Conservation (phyloP, 768 basidiomycete genomes). For the Albatrellus ellisii region DNA sequence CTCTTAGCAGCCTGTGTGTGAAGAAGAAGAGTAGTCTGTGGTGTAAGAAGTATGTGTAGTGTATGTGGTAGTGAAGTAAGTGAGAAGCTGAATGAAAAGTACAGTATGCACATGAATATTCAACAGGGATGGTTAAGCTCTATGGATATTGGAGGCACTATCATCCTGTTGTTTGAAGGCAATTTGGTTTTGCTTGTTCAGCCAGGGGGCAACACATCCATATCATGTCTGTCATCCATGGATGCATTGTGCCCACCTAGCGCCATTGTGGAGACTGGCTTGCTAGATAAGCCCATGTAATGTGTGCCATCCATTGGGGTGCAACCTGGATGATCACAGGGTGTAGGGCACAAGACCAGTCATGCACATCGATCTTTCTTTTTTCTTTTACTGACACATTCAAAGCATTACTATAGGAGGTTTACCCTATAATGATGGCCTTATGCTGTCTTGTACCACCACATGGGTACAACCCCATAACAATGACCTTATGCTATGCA, state of each 20-base stretch:
- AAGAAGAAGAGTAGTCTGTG: no score
- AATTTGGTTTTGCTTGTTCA: conserved; percentile 64
- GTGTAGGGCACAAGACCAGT: conserved; percentile 67
- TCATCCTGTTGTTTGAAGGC: conserved; percentile 63
- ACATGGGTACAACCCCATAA: no score
- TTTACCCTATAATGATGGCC: no score
- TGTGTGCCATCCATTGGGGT: conserved; percentile 71
- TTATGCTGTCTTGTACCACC: no score
- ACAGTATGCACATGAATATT: no score
- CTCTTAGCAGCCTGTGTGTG: no score
- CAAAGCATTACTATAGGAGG: no score
- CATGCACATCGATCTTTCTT: conserved; percentile 57
- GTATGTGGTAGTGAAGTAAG: no score
- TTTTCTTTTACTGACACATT: no score
- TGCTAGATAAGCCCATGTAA: conserved; percentile 22
- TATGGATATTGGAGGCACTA: conserved; percentile 43
- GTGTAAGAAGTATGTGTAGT: no score
- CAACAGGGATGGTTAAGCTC: conserved; percentile 9
- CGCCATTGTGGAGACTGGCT: conserved; percentile 16
- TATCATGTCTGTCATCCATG: conserved; percentile 55
- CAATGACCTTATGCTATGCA: no score
- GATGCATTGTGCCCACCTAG: conserved; percentile 37
- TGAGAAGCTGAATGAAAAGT: no score
- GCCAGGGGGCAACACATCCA: conserved; percentile 27
- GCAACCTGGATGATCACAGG: conserved; percentile 53